A percentile compares a stretch with the other conserved stretches of the same genome.
Evolutionary conservation across 2,329 filamentous ascomycete genomes (phyloP).

Genomic region (Aspergillus fumigatus): DNA sequence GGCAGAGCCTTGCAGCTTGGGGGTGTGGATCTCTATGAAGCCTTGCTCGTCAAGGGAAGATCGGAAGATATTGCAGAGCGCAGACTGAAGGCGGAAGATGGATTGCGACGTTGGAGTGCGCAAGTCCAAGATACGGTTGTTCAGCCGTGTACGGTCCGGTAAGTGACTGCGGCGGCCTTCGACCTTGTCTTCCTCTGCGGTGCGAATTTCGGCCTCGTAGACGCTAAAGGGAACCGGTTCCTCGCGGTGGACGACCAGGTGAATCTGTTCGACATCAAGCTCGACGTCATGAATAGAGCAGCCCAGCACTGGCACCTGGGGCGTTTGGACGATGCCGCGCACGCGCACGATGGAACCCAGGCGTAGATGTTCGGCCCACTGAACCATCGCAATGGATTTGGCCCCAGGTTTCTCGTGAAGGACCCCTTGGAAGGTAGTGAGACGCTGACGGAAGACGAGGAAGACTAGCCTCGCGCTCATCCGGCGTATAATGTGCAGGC

Average conservation of each 20-base stretch:
- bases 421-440: slow-evolving; percentile 78
- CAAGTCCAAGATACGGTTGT: slow-evolving; percentile 77
- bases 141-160: slow-evolving; percentile 67
- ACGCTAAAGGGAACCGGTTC: slow-evolving; percentile 65
- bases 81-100: slow-evolving; percentile 81
- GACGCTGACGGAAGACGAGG: slow-evolving; percentile 78
- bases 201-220: slow-evolving; percentile 62
- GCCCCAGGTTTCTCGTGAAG: slow-evolving; percentile 58
- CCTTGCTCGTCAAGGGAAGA: slow-evolving; percentile 66
- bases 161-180: slow-evolving; percentile 58
- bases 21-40: slow-evolving; percentile 92
- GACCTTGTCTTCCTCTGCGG: slow-evolving; percentile 51
- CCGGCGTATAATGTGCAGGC: slow-evolving; percentile 73
- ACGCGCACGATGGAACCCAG: slow-evolving; percentile 75
- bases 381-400: slow-evolving; percentile 70
- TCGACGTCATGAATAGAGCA: slow-evolving; percentile 73
- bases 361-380: slow-evolving; percentile 80
- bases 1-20: slow-evolving; percentile 83
- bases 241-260: slow-evolving; percentile 57
- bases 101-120: slow-evolving; percentile 82
- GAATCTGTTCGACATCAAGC: slow-evolving; percentile 63
- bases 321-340: slow-evolving; percentile 66
- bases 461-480: slow-evolving; percentile 82
- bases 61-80: slow-evolving; percentile 75
- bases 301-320: slow-evolving; percentile 69